phyloP scores from a whole-genome alignment of 2,329 filamentous ascomycete species.

The Diaporthe citriasiana region DNA sequence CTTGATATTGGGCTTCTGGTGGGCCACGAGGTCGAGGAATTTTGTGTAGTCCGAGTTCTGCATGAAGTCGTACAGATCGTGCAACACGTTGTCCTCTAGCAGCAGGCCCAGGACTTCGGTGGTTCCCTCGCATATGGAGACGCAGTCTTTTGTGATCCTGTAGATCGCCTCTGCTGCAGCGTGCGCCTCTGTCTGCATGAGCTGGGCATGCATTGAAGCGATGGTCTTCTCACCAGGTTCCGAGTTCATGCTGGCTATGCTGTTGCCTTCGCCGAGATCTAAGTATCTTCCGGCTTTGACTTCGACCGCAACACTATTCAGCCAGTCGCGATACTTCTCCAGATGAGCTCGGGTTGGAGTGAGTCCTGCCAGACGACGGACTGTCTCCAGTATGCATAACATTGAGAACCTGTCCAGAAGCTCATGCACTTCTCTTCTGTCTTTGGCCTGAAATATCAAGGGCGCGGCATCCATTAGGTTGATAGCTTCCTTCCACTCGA shows the following conservation, averaged over 20 bases:
- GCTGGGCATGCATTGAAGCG: not conserved
- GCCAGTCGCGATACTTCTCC: not conserved
- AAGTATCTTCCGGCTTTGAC: not conserved
- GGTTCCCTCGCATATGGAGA: constrained; percentile 1
- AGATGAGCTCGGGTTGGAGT: not conserved
- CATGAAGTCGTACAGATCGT: constrained; percentile 31
- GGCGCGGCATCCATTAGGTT: not conserved
- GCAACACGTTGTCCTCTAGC: constrained; percentile 9
- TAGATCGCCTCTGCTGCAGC: not conserved
- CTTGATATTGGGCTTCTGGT: constrained; percentile 51
- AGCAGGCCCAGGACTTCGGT: constrained; percentile 26
- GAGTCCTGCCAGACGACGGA: not conserved
- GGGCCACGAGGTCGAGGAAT: constrained; percentile 36
- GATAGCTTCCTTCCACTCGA: constrained; percentile 10
- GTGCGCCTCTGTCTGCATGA: constrained; percentile 4
- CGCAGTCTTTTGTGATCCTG: constrained; percentile 1
- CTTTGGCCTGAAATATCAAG: not conserved
- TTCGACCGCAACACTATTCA: not conserved
- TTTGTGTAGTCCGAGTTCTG: constrained; percentile 4
- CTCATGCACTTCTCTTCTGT: not conserved
- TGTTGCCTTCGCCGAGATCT: not conserved
- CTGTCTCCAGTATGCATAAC: not conserved
- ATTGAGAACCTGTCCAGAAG: not conserved
- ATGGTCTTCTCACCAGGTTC: not conserved
- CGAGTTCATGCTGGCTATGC: not conserved